Percentiles rank a stretch among this genome's conserved stretches.
phyloP scores from a whole-genome alignment of 345 rosid species.

The Dimocarpus longan region DNA sequence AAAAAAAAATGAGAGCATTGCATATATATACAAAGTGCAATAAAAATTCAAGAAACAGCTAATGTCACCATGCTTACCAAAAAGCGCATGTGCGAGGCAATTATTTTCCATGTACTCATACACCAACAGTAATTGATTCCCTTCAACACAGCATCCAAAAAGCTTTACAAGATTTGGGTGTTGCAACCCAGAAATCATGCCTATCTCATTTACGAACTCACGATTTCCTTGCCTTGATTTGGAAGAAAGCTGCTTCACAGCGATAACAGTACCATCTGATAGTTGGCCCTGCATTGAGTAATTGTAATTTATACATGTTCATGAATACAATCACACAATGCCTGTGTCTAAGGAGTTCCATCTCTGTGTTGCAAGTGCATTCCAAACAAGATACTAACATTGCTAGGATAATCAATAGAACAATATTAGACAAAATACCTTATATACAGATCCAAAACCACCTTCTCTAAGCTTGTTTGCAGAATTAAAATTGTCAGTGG shows the following conservation, averaged over 20 bases:
- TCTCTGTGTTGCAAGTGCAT: neutral
- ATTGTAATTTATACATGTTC: slow-evolving; percentile 42
- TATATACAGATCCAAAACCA: slow-evolving; percentile 54
- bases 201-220: slow-evolving; percentile 71
- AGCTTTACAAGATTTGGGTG: slow-evolving; percentile 77
- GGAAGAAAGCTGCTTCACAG: slow-evolving; percentile 75
- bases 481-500: slow-evolving; percentile 39
- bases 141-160: slow-evolving; percentile 68
- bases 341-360: neutral
- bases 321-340: slow-evolving; percentile 14
- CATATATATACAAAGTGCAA: neutral
- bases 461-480: slow-evolving; percentile 54
- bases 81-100: slow-evolving; percentile 54
- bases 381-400: neutral
- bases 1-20: neutral
- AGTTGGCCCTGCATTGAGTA: slow-evolving; percentile 34
- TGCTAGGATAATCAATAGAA: neutral
- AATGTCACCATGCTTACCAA: slow-evolving; percentile 49
- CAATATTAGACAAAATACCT: slow-evolving; percentile 22
- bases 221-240: slow-evolving; percentile 75
- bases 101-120: slow-evolving; percentile 80
- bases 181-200: slow-evolving; percentile 65
- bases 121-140: slow-evolving; percentile 55
- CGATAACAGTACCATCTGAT: slow-evolving; percentile 59
- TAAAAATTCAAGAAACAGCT: neutral